Conservation (phyloP, 2,329 filamentous ascomycete genomes). For the Magnaporthiopsis rhizophila region DNA sequence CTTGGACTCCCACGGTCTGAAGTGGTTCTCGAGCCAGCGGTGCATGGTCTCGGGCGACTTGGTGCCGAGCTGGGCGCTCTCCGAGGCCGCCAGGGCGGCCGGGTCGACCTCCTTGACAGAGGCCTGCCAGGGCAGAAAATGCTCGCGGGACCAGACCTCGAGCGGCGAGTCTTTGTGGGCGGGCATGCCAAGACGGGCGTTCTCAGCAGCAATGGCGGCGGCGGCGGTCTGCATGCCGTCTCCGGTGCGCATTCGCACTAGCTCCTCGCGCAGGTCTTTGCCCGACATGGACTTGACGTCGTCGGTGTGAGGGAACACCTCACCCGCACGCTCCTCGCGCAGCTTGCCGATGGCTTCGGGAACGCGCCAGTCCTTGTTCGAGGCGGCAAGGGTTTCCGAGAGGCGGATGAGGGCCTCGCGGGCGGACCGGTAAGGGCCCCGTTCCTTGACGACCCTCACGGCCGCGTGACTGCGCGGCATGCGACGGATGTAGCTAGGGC, state of each 20-base stretch:
- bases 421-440: slow-evolving; percentile 3
- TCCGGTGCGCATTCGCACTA: slow-evolving; percentile 1
- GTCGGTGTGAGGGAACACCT: slow-evolving; percentile 4
- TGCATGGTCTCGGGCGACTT: not conserved
- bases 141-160: slow-evolving; percentile 3
- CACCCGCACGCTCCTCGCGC: slow-evolving; percentile 1
- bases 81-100: slow-evolving; percentile 4
- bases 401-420: slow-evolving; percentile 5
- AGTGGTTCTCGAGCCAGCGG: not conserved
- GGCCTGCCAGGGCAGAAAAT: slow-evolving; percentile 2
- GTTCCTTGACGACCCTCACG: not conserved
- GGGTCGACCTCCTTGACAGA: slow-evolving; percentile 1
- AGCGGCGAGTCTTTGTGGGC: not conserved
- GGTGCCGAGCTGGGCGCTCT: not conserved
- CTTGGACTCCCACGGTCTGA: not conserved
- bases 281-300: slow-evolving; percentile 5
- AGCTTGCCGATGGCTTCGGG: not conserved
- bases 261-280: slow-evolving; percentile 5
- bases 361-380: not conserved
- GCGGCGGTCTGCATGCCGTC: not conserved
- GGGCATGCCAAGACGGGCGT: not conserved
- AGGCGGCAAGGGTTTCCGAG: not conserved
- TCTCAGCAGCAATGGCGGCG: slow-evolving; percentile 1
- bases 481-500: slow-evolving; percentile 6
- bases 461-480: slow-evolving; percentile 6